Evolutionary conservation across 306 rosid species (phyloP), one percentile per base, ranked within the genome.

Genomic region (Rosa lucieae): DNA sequence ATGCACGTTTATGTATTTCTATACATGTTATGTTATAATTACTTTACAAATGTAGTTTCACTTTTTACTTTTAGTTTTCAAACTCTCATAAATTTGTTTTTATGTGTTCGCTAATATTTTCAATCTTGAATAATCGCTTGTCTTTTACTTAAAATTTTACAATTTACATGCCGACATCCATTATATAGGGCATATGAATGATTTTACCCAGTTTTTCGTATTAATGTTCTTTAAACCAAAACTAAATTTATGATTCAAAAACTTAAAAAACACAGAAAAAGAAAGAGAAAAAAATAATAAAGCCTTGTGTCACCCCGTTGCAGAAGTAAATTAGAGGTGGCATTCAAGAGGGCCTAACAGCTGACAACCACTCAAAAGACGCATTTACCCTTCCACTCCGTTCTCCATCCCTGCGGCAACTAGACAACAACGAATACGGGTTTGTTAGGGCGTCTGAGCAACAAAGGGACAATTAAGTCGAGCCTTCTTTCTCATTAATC

Each of bases 281-380:
- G 47, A 2, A 44, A 43, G 46, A 7, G 8, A 10, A 8, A 44
- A 29, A 29, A 29, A 44, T 8, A 44, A 67, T 2, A 18, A 13
- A 32, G 47, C 56, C 75, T 77, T 61, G 9, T 43, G 29, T 21
- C 43, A 46, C 81, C 81, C 66, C 70, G 82, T 70, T 29, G 81
- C 55, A 62, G 80, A 74, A 77, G 77, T 80, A 74, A 84, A 82
- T 75, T 68, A 77, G 81, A 84, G 81, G 85, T 79, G 86, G 79
- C 80, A 10, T 42, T 65, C 79, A 78, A n/a, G 72, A 55, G 81
- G 37, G 26, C 35, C 35, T 74, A 46, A 67, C 71, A 63, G 15
- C 71, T 49, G 26, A 52, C 47, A 1, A 26, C 26, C 8, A 17
- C 1, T 0, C 0, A 42, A 80, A 72, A 70, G 80, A 75, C 84